Evolutionary conservation across 2,329 filamentous ascomycete species (phyloP).

Genomic region (Aspergillus pseudotamarii): DNA sequence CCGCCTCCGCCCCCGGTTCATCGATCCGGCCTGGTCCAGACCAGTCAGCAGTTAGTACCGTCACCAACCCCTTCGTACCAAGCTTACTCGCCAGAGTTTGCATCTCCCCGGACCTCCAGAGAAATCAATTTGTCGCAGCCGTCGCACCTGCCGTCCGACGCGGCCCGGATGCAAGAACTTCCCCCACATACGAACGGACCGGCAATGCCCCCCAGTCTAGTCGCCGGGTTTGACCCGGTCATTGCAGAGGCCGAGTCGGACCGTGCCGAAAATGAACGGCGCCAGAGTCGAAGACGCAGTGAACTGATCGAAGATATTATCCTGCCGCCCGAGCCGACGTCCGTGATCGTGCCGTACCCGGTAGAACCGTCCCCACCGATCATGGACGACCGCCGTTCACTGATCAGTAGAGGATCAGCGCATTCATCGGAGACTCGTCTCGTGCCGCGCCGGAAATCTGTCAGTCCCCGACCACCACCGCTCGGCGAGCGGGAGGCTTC

Average conservation of each 20-base stretch:
- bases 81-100: slow-evolving; percentile 33
- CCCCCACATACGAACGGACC: slow-evolving; percentile 30
- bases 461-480: slow-evolving; percentile 58
- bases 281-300: slow-evolving; percentile 26
- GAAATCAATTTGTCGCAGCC: slow-evolving; percentile 31
- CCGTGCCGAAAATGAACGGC: slow-evolving; percentile 31
- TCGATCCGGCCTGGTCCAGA: slow-evolving; percentile 34
- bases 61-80: slow-evolving; percentile 29
- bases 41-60: slow-evolving; percentile 28
- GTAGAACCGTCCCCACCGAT: slow-evolving; percentile 34
- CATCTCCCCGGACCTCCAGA: slow-evolving; percentile 21
- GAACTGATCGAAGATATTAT: slow-evolving; percentile 31
- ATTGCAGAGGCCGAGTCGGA: slow-evolving; percentile 34
- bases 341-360: slow-evolving; percentile 30
- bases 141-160: slow-evolving; percentile 22
- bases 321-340: slow-evolving; percentile 24
- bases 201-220: slow-evolving; percentile 43
- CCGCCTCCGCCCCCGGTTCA: slow-evolving; percentile 42
- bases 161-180: slow-evolving; percentile 26
- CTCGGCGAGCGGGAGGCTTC: slow-evolving; percentile 44
- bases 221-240: slow-evolving; percentile 44
- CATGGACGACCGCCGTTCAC: slow-evolving; percentile 27
- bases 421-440: slow-evolving; percentile 26
- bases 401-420: slow-evolving; percentile 29
- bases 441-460: slow-evolving; percentile 55